Base-by-base conservation (phyloP, 1,284 basidiomycete species). In the Coniferiporia weirii region DNA sequence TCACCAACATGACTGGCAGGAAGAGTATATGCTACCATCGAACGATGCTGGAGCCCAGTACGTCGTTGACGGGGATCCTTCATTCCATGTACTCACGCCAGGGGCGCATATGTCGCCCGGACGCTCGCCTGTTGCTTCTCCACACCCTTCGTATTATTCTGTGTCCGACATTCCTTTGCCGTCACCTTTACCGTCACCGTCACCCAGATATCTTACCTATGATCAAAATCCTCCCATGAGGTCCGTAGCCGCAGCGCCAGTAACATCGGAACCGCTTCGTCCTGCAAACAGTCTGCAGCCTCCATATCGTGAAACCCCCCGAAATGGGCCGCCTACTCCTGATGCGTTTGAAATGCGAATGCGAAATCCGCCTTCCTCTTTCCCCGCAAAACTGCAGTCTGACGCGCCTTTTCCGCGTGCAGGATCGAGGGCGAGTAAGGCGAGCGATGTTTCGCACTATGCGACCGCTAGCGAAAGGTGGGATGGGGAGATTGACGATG, bases 141-240 rank as follows among this genome's bases (percentile, higher is more conserved):
- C 66, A 19, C 66, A 69, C 36, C 64, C 69, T 19, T 89, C 88
- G n/a, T 89, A 88, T 67, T 89, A 91, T 67, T 87, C 88, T 22
- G 80, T 75, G 9, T 86, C 79, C 7, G 84, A 87, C 52, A 76
- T 89, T 35, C 84, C 87, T 1, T 65, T 75, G 9, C 76, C 83
- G 9, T 85, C 85, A 4, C 85, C 86, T 0, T 66, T 81, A 46
- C 82, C 83, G 1, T 75, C 81, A 46, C 82, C 83, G 1, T 75
- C 76, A 22, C 73, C 82, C 15, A 71, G 75, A 56, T 83, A 82
- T 66, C 72, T 70, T 58, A 76, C 20, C 53, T 36, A 57, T 57
- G 67, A 72, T 46, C 77, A 75, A 61, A 57, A 73, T 35, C 70
- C 71, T 7, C 71, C 73, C 10, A 71, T 70, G 36, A 63, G 67